Conservation (phyloP, 1,284 basidiomycete species). For the Ustilago cynodontis region DNA sequence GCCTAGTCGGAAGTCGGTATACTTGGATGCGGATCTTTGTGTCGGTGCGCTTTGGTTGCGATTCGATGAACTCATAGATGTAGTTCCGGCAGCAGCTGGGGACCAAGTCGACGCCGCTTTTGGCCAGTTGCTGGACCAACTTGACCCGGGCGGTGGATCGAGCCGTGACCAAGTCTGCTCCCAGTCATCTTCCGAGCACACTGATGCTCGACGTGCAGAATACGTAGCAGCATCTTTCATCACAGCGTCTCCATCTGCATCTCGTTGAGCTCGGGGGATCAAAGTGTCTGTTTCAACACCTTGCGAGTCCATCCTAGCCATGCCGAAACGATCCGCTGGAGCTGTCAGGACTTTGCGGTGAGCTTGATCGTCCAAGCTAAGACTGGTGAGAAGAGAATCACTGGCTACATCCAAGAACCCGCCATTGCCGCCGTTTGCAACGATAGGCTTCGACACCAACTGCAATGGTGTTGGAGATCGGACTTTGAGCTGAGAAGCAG, state of each 20-base stretch:
- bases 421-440: background rate
- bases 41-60: background rate
- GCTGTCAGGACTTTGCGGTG: background rate
- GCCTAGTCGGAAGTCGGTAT: conserved; percentile 47
- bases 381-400: conserved; percentile 28
- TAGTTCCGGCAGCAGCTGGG: background rate
- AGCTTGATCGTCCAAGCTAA: conserved; percentile 34
- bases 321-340: background rate
- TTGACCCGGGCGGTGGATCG: background rate
- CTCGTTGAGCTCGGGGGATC: conserved; percentile 7
- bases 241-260: conserved; percentile 39
- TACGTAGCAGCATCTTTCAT: conserved; percentile 40
- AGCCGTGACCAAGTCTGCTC: background rate
- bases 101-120: conserved; percentile 8
- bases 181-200: conserved; percentile 25
- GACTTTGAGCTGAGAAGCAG: conserved; percentile 16
- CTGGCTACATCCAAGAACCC: background rate
- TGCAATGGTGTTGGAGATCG: conserved; percentile 26
- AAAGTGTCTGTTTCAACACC: background rate
- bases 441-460: conserved; percentile 37
- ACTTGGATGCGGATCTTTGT: background rate
- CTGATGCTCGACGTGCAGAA: conserved; percentile 24
- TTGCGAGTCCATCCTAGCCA: background rate
- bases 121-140: conserved; percentile 10
- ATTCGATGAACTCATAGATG: background rate